Base-by-base conservation (phyloP, 805 yeast genomes). In the Jamesozyma jinghongensis region DNA sequence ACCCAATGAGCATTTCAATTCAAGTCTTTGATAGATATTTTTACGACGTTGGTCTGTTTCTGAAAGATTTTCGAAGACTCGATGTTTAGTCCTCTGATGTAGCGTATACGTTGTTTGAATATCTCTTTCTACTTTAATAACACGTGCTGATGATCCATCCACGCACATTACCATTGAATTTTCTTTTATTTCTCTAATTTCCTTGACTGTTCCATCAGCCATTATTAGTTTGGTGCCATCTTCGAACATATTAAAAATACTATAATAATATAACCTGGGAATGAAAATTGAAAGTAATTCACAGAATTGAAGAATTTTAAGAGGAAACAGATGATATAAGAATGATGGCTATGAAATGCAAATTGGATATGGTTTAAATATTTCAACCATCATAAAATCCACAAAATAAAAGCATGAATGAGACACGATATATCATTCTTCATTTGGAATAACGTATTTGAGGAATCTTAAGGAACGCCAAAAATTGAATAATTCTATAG, bases 151-250 rank as follows among this genome's bases (percentile, higher is more conserved):
- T 8, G 45, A 37, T 40, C 75, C 74, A 47, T 70, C 73, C 40
- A 59, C 59, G 51, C 73, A 71, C 63, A 68, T 54, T 32, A 71
- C 69, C 16, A 34, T 19, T 19, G 68, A 70, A 46, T 69, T 71
- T 39, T 59, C 55, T 17, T 47, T 38, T 38, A 71, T 45, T 17
- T 59, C 52, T 44, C 67, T 68, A 37, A 71, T 56, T 5, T 45
- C 49, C 36, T 50, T 52, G 22, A 54, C 55, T 28, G 49, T 27
- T 48, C 75, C 75, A 51, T 69, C 60, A 26, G 69, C 67, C 71
- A 68, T 63, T 46, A 67, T 41, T 19, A 71, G 67, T 42, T 59
- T 43, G 14, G 70, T 65, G 33, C 69, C 69, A 45, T 62, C 62
- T 37, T 61, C 60, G 44, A 62, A 53, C 60, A 55, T 55, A 2